Evolutionary conservation across 345 rosid species (phyloP), one percentile per base, ranked within the genome.

Genomic region (Sonneratia caseolaris): DNA sequence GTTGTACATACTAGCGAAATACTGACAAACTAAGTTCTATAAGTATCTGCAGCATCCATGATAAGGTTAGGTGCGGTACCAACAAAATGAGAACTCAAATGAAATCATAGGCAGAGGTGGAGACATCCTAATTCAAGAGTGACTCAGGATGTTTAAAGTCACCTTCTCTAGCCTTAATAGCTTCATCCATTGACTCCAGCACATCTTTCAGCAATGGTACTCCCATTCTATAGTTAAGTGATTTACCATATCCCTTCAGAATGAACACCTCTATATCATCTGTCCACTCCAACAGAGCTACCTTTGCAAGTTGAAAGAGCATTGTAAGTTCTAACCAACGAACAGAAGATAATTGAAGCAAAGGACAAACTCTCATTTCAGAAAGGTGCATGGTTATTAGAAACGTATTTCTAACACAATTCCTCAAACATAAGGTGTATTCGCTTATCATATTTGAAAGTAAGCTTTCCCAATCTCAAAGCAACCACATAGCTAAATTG

Each of bases 271-370:
- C 97, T 79, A 90, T 73, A 81, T 92, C 99, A 83, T 95, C 94
- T 67, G 91, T 76, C 99, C 99, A 95, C 85, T 89, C 99, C 84
- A 95, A 84, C 86, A 92, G 86, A 78, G 88, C 86, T 77, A 90
- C 85, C 99, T 95, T 62, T 68, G 69, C 71, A 80, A 37, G 67
- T 9, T 62, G 66, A 62, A 62, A 62, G 15, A 11, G 38, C 37
- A 62, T 3, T 27, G 32, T 62, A 62, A 35, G 37, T 62, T 27
- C 14, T 32, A 62, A 62, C 36, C 38, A 27, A 35, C 4, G 12
- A 27, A 62, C 18, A 32, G 32, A 62, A 62, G 32, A 13, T 32
- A 35, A 35, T 62, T 62, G 66, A 35, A 15, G 18, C 10, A 3
- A 62, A 35, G 66, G 66, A 32, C 37, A 62, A n/a, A 27, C 19